Percentiles rank a stretch among this genome's conserved stretches.
These are phyloP conservation scores for Solanum piurae DNA, from an alignment of 257 asterid genomes.

Conservation along the genomic window DNA sequence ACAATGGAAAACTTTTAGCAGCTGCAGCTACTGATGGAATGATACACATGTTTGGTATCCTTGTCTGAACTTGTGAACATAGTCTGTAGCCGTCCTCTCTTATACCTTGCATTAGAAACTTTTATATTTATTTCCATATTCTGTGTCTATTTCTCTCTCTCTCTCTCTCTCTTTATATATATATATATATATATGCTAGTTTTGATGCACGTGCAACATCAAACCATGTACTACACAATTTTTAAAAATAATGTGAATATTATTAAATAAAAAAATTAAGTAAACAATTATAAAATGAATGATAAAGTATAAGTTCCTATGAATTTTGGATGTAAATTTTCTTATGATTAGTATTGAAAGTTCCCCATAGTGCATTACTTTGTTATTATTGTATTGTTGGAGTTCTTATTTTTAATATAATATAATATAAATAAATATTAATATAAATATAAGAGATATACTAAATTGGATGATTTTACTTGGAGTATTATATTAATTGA, in stretches of 20 bases:
- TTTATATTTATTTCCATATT: background rate
- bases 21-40: conserved; percentile 97
- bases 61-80: conserved; percentile 7
- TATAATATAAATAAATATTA: too few relatives aligned
- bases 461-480: too few relatives aligned
- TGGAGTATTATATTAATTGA: too few relatives aligned
- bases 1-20: conserved; percentile 96
- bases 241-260: background rate
- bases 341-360: too few relatives aligned
- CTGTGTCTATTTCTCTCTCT: background rate
- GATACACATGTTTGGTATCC: conserved; percentile 99
- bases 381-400: too few relatives aligned
- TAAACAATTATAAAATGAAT: too few relatives aligned
- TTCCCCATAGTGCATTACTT: too few relatives aligned
- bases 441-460: too few relatives aligned
- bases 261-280: too few relatives aligned
- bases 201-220: background rate
- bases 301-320: too few relatives aligned
- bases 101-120: background rate
- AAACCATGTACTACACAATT: background rate
- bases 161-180: background rate
- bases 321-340: too few relatives aligned
- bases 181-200: background rate
- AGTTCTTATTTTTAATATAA: too few relatives aligned
- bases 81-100: background rate